Evolutionary conservation across 202 grass and related monocot genomes (phyloP).

Genomic region (Panicum virgatum): DNA sequence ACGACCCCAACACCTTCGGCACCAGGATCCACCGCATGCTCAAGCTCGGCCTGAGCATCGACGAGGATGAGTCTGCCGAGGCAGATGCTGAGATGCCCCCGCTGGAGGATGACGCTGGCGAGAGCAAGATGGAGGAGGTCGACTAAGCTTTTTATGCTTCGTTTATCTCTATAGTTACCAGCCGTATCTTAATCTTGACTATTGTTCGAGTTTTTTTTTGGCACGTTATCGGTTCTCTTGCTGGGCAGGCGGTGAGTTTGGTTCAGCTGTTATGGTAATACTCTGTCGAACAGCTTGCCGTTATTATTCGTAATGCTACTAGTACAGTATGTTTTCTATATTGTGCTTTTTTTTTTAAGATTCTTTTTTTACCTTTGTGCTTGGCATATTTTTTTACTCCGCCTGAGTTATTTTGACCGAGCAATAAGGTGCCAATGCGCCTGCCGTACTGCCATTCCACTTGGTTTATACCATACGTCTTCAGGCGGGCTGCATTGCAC

Average conservation of each 20-base stretch:
- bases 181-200: not conserved
- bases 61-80: conserved; percentile 55
- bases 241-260: not conserved
- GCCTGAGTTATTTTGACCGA: no score
- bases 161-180: not conserved
- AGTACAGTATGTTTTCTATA: not conserved
- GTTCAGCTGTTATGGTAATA: no score
- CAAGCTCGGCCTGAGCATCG: conserved; percentile 80
- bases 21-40: conserved; percentile 90
- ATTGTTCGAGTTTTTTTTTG: conserved; percentile 16
- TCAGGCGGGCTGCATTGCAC: no score
- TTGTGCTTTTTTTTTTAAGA: no score
- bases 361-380: no score
- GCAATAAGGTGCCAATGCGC: no score
- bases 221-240: conserved; percentile 27
- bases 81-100: conserved; percentile 68
- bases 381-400: no score
- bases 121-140: conserved; percentile 97
- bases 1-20: conserved; percentile 85
- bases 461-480: no score
- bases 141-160: conserved; percentile 40
- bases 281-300: not conserved
- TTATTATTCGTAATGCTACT: conserved; percentile 4
- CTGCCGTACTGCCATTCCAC: no score
- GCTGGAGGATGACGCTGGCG: conserved; percentile 67